phyloP scores from a whole-genome alignment of 176 grass and related monocot genomes.

The Sorghum bicolor region DNA sequence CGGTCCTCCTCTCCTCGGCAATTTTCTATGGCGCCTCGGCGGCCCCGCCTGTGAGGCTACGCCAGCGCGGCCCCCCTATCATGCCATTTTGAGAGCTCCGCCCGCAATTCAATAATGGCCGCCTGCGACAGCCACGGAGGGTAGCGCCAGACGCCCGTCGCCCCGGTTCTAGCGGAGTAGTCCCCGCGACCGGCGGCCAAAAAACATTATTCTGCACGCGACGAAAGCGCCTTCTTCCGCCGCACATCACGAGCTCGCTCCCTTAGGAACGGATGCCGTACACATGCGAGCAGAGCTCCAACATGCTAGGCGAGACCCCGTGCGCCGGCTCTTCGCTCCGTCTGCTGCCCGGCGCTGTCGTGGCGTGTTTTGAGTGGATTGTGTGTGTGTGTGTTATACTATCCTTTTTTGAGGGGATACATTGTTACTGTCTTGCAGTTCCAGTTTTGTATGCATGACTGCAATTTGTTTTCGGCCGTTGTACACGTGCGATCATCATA shows the following conservation, averaged over 20 bases:
- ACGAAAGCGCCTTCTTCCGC: neutral
- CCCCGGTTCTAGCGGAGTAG: neutral
- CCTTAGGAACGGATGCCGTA: neutral
- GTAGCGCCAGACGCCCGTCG: neutral
- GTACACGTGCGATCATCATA: neutral
- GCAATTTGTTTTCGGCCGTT: too few species aligned
- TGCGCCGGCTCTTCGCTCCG: neutral
- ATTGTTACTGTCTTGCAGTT: too few species aligned
- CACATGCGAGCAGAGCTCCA: too few species aligned
- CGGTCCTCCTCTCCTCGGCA: neutral
- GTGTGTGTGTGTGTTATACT: too few species aligned
- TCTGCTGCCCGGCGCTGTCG: too few species aligned
- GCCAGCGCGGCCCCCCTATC: slow-evolving; percentile 20
- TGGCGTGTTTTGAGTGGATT: too few species aligned
- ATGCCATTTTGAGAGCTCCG: slow-evolving; percentile 15
- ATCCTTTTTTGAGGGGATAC: too few species aligned
- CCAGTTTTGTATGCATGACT: too few species aligned
- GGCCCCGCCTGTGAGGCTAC: neutral
- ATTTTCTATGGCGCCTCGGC: neutral
- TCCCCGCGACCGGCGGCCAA: neutral
- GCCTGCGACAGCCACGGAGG: neutral
- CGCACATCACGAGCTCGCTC: neutral
- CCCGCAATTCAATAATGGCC: slow-evolving; percentile 18
- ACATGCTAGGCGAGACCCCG: too few species aligned
- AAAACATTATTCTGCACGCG: neutral